Conservation (phyloP, 345 rosid genomes). For the Crucihimalaya himalaica region DNA sequence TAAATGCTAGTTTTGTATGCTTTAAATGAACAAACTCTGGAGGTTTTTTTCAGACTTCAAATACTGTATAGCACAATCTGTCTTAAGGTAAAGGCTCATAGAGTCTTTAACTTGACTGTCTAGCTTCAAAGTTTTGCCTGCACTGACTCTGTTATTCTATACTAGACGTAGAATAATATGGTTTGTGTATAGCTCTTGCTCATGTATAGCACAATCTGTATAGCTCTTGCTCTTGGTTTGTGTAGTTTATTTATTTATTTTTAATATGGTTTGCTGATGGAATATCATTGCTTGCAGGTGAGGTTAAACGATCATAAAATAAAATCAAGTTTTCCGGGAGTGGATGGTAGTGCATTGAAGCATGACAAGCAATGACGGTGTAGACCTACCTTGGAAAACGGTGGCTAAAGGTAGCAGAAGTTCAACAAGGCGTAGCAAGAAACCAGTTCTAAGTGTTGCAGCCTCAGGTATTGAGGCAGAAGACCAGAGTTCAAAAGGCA, state of each 20-base stretch:
- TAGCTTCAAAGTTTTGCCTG: background rate
- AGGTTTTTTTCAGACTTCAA: constrained; percentile 7
- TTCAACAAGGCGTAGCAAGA: constrained; percentile 52
- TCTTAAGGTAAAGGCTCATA: constrained; percentile 7
- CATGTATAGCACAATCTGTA: no score
- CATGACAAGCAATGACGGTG: constrained; percentile 51
- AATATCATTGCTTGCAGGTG: constrained; percentile 23
- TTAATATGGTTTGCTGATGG: background rate
- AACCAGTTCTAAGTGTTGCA: constrained; percentile 29
- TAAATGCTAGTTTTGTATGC: constrained; percentile 8
- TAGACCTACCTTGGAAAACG: constrained; percentile 62
- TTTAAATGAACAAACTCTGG: background rate
- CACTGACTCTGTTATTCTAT: background rate
- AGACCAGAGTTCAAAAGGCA: constrained; percentile 25
- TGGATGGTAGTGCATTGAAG: constrained; percentile 43
- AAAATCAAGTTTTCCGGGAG: background rate
- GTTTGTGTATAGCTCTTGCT: background rate
- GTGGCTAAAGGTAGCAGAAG: constrained; percentile 61
- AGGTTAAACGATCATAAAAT: background rate
- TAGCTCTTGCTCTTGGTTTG: no score
- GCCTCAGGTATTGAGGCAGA: constrained; percentile 28
- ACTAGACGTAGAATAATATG: no score
- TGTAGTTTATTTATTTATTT: background rate
- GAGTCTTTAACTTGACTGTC: constrained; percentile 18
- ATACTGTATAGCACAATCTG: background rate